phyloP scores from a whole-genome alignment of 768 basidiomycete species.

The Kwoniella shandongensis region DNA sequence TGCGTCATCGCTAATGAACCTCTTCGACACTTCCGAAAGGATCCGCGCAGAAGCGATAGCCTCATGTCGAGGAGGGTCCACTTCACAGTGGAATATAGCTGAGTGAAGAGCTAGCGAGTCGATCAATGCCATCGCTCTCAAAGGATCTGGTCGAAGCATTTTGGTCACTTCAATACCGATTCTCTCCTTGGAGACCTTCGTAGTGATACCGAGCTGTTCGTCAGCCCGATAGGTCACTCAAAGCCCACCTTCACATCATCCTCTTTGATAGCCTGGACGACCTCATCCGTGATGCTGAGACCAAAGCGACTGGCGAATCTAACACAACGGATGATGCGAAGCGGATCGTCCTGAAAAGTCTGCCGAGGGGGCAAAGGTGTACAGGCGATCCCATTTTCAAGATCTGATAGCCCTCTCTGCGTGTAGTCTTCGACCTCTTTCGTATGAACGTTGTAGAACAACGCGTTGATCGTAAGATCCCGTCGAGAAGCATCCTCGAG shows the following conservation, averaged over 20 bases:
- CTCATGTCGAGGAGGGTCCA: slow-evolving; percentile 48
- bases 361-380: slow-evolving; percentile 83
- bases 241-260: slow-evolving; percentile 59
- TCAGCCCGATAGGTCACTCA: slow-evolving; percentile 3
- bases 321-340: slow-evolving; percentile 85
- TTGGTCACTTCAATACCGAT: slow-evolving; percentile 90
- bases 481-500: slow-evolving; percentile 83
- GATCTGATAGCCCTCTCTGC: slow-evolving; percentile 76
- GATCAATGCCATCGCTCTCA: slow-evolving; percentile 73
- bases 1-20: slow-evolving; percentile 52
- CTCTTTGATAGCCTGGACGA: slow-evolving; percentile 56
- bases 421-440: slow-evolving; percentile 83
- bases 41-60: slow-evolving; percentile 64
- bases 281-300: slow-evolving; percentile 61
- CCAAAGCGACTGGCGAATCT: slow-evolving; percentile 90
- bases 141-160: slow-evolving; percentile 89
- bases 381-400: slow-evolving; percentile 72
- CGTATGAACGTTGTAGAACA: slow-evolving; percentile 94
- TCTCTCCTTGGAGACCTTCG: slow-evolving; percentile 85
- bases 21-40: slow-evolving; percentile 57
- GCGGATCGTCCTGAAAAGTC: slow-evolving; percentile 91
- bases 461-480: slow-evolving; percentile 90
- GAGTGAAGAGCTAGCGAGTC: slow-evolving; percentile 68
- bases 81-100: slow-evolving; percentile 48
- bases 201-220: slow-evolving; percentile 63